Evolutionary conservation across 257 asterid genomes (phyloP).

Genomic region (Cruciata laevipes): DNA sequence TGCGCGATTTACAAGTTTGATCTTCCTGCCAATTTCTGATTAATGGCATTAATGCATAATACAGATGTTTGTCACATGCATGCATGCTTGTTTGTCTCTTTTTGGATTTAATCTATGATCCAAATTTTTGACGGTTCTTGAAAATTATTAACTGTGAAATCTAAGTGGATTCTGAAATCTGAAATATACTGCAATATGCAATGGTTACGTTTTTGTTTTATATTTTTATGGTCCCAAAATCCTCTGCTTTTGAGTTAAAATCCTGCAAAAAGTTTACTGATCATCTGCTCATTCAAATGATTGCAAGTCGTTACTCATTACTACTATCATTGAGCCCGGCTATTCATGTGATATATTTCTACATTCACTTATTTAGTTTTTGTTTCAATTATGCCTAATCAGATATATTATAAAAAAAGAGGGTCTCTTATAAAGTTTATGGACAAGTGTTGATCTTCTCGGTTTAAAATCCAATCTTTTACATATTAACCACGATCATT

Average conservation of each 20-base stretch:
- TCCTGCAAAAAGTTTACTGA: neutral
- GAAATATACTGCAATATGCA: conserved; percentile 11
- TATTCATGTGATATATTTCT: too few species aligned
- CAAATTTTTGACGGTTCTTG: neutral
- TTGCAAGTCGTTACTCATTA: neutral
- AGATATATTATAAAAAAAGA: too few species aligned
- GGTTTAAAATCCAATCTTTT: too few species aligned
- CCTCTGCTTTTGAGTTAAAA: neutral
- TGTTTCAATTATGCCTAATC: too few species aligned
- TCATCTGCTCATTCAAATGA: neutral
- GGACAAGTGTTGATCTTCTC: too few species aligned
- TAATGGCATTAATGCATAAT: neutral
- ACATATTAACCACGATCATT: too few species aligned
- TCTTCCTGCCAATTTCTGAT: conserved; percentile 16
- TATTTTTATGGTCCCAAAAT: neutral
- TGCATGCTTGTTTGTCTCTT: conserved; percentile 6
- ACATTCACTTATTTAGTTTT: too few species aligned
- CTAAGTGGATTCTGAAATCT: conserved; percentile 12
- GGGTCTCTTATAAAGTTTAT: too few species aligned
- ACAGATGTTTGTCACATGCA: conserved; percentile 17
- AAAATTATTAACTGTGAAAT: conserved; percentile 10
- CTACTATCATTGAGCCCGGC: neutral
- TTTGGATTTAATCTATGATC: neutral
- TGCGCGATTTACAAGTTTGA: conserved; percentile 31
- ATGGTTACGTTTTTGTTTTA: neutral